Evolutionary conservation across 371 early-diverging fungal species (phyloP).

Genomic region (Mucor lusitanicus): DNA sequence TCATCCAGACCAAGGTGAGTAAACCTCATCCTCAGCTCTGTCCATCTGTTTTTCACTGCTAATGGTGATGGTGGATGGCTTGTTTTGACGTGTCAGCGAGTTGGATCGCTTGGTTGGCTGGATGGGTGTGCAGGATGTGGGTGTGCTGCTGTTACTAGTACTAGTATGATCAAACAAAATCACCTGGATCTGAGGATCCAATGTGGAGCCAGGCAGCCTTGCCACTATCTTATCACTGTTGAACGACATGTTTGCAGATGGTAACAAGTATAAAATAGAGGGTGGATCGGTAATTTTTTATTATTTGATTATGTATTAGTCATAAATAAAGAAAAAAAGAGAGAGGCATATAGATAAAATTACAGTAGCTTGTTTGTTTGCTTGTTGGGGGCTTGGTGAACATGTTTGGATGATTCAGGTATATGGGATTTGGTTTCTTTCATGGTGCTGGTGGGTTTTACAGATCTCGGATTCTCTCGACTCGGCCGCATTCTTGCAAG

Average conservation of each 20-base stretch:
- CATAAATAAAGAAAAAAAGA: not conserved
- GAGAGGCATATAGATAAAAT: not conserved
- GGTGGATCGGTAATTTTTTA: not conserved
- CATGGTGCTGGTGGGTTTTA: conserved; percentile 14
- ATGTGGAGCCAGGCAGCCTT: not conserved
- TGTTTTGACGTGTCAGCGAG: not conserved
- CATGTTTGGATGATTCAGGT: not conserved
- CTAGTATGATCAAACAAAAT: not conserved
- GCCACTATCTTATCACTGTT: not conserved
- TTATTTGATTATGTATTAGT: not conserved
- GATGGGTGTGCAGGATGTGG: not conserved
- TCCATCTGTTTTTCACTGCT: not conserved
- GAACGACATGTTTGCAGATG: not conserved
- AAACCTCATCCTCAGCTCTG: not conserved
- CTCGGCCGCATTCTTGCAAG: conserved; percentile 55
- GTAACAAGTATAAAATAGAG: not conserved
- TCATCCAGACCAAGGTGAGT: not conserved
- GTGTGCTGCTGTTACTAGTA: not conserved
- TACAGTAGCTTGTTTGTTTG: not conserved
- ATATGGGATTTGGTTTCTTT: not conserved
- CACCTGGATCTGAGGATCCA: not conserved
- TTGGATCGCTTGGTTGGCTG: not conserved
- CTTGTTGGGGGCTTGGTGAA: not conserved
- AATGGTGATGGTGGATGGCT: not conserved
- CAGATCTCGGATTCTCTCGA: conserved; percentile 46